These are phyloP conservation scores for Vaccinium myrtillus DNA, from an alignment of 148 eudicot genomes.

Conservation along the genomic window DNA sequence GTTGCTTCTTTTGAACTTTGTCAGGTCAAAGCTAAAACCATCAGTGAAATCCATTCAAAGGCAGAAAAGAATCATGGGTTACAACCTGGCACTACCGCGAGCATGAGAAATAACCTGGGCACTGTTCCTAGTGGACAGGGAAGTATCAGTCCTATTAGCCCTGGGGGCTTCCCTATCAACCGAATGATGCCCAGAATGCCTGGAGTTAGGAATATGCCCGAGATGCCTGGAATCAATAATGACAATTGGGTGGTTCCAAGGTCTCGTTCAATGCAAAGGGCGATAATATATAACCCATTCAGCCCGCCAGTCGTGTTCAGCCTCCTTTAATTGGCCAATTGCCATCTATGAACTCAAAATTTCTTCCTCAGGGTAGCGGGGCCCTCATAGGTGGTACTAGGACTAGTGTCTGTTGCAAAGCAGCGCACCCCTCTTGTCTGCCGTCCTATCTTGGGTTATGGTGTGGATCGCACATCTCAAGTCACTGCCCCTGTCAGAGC, in stretches of 20 bases:
- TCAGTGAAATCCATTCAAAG: slow-evolving; percentile 73
- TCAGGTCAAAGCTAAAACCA: slow-evolving; percentile 87
- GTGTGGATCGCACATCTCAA: slow-evolving; percentile 35
- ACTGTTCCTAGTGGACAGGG: slow-evolving; percentile 58
- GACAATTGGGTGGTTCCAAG: slow-evolving; percentile 90
- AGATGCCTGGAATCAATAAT: slow-evolving; percentile 65
- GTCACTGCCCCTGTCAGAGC: slow-evolving; percentile 30
- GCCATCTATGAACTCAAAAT: slow-evolving; percentile 49
- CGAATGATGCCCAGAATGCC: slow-evolving; percentile 98
- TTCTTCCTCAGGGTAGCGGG: slow-evolving; percentile 76
- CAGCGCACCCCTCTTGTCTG: slow-evolving; percentile 45
- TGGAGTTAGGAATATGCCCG: slow-evolving; percentile 65
- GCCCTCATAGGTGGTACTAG: slow-evolving; percentile 51
- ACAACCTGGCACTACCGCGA: slow-evolving; percentile 72
- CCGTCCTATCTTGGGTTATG: slow-evolving; percentile 34
- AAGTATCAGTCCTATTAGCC: slow-evolving; percentile 26
- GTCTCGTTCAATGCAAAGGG: slow-evolving; percentile 63
- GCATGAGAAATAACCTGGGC: slow-evolving; percentile 60
- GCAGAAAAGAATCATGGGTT: slow-evolving; percentile 79
- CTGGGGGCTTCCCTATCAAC: slow-evolving; percentile 56
- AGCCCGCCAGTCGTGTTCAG: slow-evolving; percentile 40
- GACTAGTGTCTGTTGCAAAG: slow-evolving; percentile 83
- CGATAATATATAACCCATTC: slow-evolving; percentile 22
- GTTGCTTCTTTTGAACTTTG: slow-evolving; percentile 7
- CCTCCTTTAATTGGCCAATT: slow-evolving; percentile 49